These are phyloP conservation scores for Diospyros kaki DNA, from an alignment of 148 eudicot genomes.

Conservation along the genomic window DNA sequence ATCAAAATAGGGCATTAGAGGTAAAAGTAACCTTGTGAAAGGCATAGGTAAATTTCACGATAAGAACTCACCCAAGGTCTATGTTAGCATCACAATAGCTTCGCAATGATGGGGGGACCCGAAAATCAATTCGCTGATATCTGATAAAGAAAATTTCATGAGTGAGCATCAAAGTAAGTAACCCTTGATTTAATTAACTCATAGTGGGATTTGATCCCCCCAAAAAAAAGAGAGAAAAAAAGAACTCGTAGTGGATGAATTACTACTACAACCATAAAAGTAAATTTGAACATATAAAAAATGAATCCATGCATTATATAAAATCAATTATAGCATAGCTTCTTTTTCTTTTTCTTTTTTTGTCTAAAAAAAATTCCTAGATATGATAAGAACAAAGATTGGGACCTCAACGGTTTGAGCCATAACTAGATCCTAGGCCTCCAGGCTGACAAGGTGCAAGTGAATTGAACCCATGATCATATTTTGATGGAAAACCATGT, in stretches of 20 bases:
- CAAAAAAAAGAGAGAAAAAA: not conserved
- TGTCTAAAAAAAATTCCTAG: no score
- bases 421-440: no score
- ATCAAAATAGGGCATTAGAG: not conserved
- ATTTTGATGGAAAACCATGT: no score
- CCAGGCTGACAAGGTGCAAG: no score
- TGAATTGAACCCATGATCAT: no score
- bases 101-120: slow-evolving; percentile 71
- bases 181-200: not conserved
- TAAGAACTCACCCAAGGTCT: slow-evolving; percentile 49
- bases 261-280: not conserved
- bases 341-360: no score
- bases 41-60: not conserved
- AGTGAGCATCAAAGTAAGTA: not conserved
- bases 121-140: slow-evolving; percentile 82
- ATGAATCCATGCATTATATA: no score
- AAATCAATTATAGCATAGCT: no score
- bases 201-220: no score
- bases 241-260: not conserved
- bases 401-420: no score
- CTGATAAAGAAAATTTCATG: slow-evolving; percentile 33
- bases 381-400: no score
- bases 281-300: not conserved
- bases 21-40: not conserved
- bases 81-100: slow-evolving; percentile 49